Evolutionary conservation across 2,329 filamentous ascomycete species (phyloP).

Genomic region (Fonsecaea pedrosoi): DNA sequence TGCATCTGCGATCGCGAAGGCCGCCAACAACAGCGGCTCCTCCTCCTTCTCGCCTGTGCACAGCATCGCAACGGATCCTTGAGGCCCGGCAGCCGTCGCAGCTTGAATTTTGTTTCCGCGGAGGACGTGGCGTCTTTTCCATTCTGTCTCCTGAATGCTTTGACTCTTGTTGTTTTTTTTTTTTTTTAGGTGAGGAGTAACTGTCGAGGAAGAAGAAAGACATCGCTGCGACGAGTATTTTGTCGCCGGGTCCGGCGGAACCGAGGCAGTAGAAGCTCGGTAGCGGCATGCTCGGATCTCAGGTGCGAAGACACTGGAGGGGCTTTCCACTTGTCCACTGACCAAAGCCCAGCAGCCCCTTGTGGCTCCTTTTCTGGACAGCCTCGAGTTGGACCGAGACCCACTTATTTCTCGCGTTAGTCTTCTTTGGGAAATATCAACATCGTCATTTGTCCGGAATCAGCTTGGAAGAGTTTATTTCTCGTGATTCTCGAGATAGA

Average conservation of each 20-base stretch:
- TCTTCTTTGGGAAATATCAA: slow-evolving; percentile 2
- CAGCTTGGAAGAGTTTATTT: too few species aligned
- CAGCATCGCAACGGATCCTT: slow-evolving; percentile 1
- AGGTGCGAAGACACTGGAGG: too few species aligned
- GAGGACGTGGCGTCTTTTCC: neutral
- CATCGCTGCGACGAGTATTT: too few species aligned
- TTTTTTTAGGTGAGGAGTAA: too few species aligned
- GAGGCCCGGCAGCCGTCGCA: slow-evolving; percentile 2
- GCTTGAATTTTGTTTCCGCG: slow-evolving; percentile 3
- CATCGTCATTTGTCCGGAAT: neutral
- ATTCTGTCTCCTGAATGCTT: neutral
- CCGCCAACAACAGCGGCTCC: neutral
- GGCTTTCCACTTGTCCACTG: too few species aligned
- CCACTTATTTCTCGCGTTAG: neutral
- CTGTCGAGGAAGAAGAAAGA: too few species aligned
- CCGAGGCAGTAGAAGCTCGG: too few species aligned
- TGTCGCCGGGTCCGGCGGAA: too few species aligned
- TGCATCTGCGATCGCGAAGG: slow-evolving; percentile 62
- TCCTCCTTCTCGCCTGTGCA: neutral
- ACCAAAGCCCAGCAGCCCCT: too few species aligned
- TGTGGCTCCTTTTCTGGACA: neutral
- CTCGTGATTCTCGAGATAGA: too few species aligned
- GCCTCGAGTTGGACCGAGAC: neutral
- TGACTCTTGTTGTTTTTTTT: too few species aligned
- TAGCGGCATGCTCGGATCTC: too few species aligned